Evolutionary conservation across 805 yeast species (phyloP).

Genomic region (Schizosaccharomyces lindneri): DNA sequence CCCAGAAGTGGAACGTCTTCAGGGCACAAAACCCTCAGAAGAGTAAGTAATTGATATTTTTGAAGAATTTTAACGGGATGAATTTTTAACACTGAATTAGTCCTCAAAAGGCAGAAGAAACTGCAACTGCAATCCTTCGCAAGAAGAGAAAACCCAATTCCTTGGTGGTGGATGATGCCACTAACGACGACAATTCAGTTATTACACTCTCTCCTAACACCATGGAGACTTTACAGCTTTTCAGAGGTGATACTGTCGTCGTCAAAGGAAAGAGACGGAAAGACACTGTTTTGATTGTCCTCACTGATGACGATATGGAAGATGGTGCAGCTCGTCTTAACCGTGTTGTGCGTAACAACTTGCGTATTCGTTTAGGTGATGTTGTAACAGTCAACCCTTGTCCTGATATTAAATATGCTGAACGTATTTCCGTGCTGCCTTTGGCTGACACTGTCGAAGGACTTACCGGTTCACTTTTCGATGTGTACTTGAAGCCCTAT

Average conservation of each 20-base stretch:
- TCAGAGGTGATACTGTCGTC: constrained; percentile 92
- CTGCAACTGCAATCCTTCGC: constrained; percentile 93
- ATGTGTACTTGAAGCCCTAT: constrained; percentile 88
- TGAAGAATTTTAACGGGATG: not conserved
- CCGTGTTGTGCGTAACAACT: constrained; percentile 86
- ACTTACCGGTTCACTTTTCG: constrained; percentile 84
- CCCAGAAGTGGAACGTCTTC: not conserved
- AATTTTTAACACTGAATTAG: not conserved
- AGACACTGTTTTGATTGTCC: constrained; percentile 86
- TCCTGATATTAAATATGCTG: constrained; percentile 93
- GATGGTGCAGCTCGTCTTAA: constrained; percentile 86
- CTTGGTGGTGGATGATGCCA: constrained; percentile 85
- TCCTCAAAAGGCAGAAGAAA: constrained; percentile 20
- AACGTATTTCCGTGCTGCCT: constrained; percentile 82
- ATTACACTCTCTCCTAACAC: constrained; percentile 86
- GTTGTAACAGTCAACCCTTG: constrained; percentile 78
- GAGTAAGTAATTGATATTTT: not conserved
- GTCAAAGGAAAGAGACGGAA: constrained; percentile 96
- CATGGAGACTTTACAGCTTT: constrained; percentile 79
- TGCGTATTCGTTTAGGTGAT: constrained; percentile 85
- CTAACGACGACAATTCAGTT: constrained; percentile 88
- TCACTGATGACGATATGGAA: constrained; percentile 88
- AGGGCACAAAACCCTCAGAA: not conserved
- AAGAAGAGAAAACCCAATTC: constrained; percentile 92
- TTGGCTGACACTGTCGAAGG: constrained; percentile 97